Evolutionary conservation across 2,329 filamentous ascomycete species (phyloP).

Genomic region (Penicillium janthinellum): DNA sequence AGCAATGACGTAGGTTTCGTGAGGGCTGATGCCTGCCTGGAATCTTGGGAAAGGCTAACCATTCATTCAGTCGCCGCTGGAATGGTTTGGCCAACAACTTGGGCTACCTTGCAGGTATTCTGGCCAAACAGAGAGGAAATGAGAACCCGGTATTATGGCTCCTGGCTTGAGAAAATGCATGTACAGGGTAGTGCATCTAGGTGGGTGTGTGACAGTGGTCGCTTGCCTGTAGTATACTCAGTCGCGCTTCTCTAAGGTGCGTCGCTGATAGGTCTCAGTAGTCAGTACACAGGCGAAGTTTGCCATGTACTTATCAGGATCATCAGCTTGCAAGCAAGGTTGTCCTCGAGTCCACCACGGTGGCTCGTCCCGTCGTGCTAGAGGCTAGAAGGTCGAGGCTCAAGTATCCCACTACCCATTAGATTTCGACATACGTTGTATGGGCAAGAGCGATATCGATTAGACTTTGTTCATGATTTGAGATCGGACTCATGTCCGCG

Average conservation of each 20-base stretch:
- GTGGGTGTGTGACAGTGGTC: constrained; percentile 8
- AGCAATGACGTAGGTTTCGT: not conserved
- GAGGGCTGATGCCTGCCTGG: constrained; percentile 15
- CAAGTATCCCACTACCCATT: not conserved
- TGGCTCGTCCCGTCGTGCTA: not conserved
- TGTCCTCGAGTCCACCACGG: not conserved
- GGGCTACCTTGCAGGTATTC: constrained; percentile 17
- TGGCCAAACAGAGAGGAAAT: constrained; percentile 17
- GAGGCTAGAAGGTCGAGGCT: no score
- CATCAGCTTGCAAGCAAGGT: not conserved
- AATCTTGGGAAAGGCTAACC: constrained; percentile 23
- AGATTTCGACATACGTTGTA: not conserved
- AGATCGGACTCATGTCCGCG: not conserved
- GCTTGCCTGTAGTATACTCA: constrained; percentile 33
- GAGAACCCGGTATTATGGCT: constrained; percentile 38
- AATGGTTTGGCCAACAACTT: constrained; percentile 25
- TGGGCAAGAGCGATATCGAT: not conserved
- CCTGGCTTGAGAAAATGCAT: constrained; percentile 28
- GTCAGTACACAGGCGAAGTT: not conserved
- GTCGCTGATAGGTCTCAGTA: no score
- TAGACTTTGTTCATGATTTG: no score
- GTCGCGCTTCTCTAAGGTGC: constrained; percentile 22
- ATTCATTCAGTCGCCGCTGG: constrained; percentile 22
- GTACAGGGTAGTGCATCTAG: not conserved
- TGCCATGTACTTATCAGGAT: not conserved